Evolutionary conservation across 192 early-diverging fungal genomes (phyloP).

Genomic region (Umbelopsis sp.): DNA sequence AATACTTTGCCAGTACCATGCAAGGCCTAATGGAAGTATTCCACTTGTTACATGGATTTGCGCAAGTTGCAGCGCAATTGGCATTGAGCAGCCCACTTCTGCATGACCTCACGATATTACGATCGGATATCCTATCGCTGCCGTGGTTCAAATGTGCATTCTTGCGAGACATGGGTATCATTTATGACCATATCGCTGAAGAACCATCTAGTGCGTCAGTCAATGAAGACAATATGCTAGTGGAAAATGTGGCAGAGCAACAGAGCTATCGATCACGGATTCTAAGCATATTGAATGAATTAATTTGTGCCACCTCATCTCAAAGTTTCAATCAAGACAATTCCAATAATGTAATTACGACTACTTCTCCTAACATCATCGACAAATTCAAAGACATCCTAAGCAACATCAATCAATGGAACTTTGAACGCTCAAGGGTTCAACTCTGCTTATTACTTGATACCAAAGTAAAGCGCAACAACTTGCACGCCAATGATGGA

Average conservation of each 20-base stretch:
- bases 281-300: constrained; percentile 41
- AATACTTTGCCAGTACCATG: constrained; percentile 26
- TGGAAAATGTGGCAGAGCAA: constrained; percentile 20
- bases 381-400: constrained; percentile 48
- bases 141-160: constrained; percentile 36
- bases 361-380: constrained; percentile 39
- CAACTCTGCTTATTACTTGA: constrained; percentile 52
- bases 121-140: constrained; percentile 31
- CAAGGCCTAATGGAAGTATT: constrained; percentile 34
- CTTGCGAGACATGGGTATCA: constrained; percentile 33
- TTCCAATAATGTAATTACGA: constrained; percentile 6
- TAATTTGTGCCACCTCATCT: constrained; percentile 33
- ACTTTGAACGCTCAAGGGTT: constrained; percentile 51
- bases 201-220: background rate
- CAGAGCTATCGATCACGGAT: constrained; percentile 28
- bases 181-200: constrained; percentile 35
- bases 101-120: constrained; percentile 32
- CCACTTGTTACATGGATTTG: constrained; percentile 25
- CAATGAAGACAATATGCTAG: background rate
- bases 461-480: constrained; percentile 35
- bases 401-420: constrained; percentile 52
- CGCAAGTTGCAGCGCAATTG: constrained; percentile 26
- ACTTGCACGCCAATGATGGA: background rate
- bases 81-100: constrained; percentile 30
- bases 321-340: constrained; percentile 1